These are phyloP conservation scores for Thozetella sp. DNA, from an alignment of 495 filamentous ascomycete genomes.

Conservation along the genomic window DNA sequence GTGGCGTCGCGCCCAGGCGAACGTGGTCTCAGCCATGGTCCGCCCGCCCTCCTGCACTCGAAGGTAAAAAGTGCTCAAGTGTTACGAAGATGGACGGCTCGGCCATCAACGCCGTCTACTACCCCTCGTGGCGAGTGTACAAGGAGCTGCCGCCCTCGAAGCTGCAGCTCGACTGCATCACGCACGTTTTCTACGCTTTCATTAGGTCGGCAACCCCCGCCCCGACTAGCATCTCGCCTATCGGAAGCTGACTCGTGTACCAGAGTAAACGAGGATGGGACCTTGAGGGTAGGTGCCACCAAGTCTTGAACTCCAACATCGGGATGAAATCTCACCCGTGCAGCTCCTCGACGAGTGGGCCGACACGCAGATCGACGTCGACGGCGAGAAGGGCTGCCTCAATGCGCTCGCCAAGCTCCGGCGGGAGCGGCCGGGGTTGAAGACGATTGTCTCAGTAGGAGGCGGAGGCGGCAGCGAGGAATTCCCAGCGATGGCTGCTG, in stretches of 20 bases:
- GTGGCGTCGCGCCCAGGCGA: not conserved
- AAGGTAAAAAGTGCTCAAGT: not conserved
- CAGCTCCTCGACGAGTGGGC: conserved; percentile 72
- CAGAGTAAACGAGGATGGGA: conserved; percentile 15
- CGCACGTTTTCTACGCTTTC: conserved; percentile 84
- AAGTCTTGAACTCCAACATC: conserved; percentile 53
- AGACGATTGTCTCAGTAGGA: conserved; percentile 76
- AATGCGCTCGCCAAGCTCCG: conserved; percentile 69
- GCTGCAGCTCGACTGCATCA: conserved; percentile 59
- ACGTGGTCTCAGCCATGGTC: not conserved
- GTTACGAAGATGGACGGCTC: not conserved
- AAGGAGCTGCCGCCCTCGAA: conserved; percentile 69
- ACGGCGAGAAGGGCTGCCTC: conserved; percentile 71
- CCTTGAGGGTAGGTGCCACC: conserved; percentile 32
- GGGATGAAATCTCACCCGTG: not conserved
- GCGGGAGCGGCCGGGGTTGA: conserved; percentile 61
- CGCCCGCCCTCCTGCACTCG: not conserved
- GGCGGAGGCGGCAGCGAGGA: conserved; percentile 71
- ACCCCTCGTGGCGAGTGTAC: conserved; percentile 80
- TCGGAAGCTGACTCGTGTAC: conserved; percentile 43
- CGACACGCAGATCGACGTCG: conserved; percentile 70
- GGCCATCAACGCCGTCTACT: conserved; percentile 59
- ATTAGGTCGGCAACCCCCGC: conserved; percentile 27
- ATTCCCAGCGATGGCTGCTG: conserved; percentile 66
- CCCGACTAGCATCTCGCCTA: conserved; percentile 50